Conservation (phyloP, 2,329 filamentous ascomycete genomes). For the Niveomyces coronatus region DNA sequence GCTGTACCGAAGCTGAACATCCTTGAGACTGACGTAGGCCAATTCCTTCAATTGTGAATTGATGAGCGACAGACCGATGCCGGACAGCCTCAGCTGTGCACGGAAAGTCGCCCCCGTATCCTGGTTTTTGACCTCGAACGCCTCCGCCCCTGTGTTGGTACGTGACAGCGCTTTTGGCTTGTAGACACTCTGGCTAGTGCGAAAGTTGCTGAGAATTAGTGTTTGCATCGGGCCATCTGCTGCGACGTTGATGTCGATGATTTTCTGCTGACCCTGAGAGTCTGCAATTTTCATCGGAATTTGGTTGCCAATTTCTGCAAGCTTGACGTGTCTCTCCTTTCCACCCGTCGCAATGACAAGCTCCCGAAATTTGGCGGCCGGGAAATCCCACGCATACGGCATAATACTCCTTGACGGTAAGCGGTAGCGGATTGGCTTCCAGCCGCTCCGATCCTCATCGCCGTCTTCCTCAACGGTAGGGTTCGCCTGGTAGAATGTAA, state of each 20-base stretch:
- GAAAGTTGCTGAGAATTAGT: constrained; percentile 88
- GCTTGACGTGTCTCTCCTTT: constrained; percentile 75
- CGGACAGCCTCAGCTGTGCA: constrained; percentile 78
- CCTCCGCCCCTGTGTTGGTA: constrained; percentile 39
- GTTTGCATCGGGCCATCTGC: constrained; percentile 95
- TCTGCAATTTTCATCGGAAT: constrained; percentile 83
- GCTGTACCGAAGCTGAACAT: constrained; percentile 81
- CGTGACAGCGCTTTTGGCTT: constrained; percentile 43
- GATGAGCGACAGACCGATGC: constrained; percentile 86
- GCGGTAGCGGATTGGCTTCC: constrained; percentile 86
- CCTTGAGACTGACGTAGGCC: constrained; percentile 85
- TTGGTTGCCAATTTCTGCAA: constrained; percentile 92
- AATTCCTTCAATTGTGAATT: constrained; percentile 87
- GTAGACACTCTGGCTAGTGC: constrained; percentile 86
- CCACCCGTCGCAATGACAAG: constrained; percentile 53
- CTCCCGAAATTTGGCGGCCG: constrained; percentile 92
- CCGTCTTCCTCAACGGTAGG: constrained; percentile 90
- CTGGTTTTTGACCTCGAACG: constrained; percentile 86
- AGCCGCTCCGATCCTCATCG: constrained; percentile 70
- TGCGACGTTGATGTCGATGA: constrained; percentile 92
- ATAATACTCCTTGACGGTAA: constrained; percentile 93
- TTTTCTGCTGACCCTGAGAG: constrained; percentile 62
- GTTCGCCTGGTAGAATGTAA: constrained; percentile 91
- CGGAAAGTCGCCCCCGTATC: constrained; percentile 83
- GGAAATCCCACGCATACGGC: constrained; percentile 99